Evolutionary conservation across 768 basidiomycete species (phyloP).

Genomic region (Rhodocollybia butyracea): DNA sequence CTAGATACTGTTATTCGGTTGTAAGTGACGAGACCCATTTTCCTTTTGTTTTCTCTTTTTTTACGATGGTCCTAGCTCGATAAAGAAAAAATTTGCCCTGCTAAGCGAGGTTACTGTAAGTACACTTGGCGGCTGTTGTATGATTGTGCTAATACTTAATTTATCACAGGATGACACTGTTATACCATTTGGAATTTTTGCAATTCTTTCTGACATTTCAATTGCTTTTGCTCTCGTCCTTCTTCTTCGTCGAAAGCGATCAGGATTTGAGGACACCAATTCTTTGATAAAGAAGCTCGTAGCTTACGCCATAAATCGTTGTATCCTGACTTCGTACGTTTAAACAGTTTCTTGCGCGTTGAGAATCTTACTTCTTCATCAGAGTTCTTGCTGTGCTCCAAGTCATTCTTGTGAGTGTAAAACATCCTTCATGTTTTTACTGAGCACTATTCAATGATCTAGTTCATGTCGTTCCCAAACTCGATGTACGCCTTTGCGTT

Average conservation of each 20-base stretch:
- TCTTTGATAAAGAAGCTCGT: conserved; percentile 42
- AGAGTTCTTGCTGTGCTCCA: conserved; percentile 38
- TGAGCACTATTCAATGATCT: too few species aligned
- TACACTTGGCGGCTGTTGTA: neutral
- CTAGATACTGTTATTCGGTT: conserved; percentile 35
- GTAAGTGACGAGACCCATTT: conserved; percentile 18
- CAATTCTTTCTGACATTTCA: conserved; percentile 43
- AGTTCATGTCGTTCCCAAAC: conserved; percentile 21
- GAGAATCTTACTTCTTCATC: neutral
- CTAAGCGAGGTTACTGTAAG: conserved; percentile 34
- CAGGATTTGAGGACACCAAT: conserved; percentile 34
- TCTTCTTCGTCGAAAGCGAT: conserved; percentile 39
- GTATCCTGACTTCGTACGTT: conserved; percentile 48
- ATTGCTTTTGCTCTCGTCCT: too few species aligned
- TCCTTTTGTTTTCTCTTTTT: neutral
- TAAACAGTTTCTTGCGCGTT: too few species aligned
- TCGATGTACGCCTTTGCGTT: conserved; percentile 46
- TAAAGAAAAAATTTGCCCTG: conserved; percentile 31
- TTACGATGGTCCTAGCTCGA: conserved; percentile 26
- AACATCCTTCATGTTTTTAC: too few species aligned
- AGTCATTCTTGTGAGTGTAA: conserved; percentile 32
- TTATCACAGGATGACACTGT: conserved; percentile 27
- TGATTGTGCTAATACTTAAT: neutral
- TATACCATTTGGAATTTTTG: conserved; percentile 42
- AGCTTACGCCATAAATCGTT: conserved; percentile 47